Evolutionary conservation across 148 eudicot genomes (phyloP), one percentile per base, ranked within the genome.

Genomic region (Hydrangea macrophylla): DNA sequence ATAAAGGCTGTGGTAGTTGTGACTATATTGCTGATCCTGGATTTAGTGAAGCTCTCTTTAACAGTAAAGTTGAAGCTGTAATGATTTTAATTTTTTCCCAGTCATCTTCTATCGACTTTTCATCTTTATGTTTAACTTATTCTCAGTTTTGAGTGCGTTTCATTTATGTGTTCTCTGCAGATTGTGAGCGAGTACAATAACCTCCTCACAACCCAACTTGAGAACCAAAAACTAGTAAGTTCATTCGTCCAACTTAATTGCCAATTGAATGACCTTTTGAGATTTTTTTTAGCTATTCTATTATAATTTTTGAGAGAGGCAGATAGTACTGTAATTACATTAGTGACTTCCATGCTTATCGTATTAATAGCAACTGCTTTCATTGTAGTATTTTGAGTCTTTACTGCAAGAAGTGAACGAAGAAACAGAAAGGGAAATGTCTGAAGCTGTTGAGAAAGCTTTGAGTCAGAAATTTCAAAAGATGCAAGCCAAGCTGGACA

Each of bases 121-220:
- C 18, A 25, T 68, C 37, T 26, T 2, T 10, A 8, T 1, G 7
- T 11, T 37, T 22, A 22, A 26, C 40, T 51, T n/a, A 11, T 35
- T 73, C 9, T 22, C 10, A 15, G 63, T 9, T 75, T 61, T 56
- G 15, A 5, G 10, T 51, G 40, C 15, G 18, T 30, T 39, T 57
- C 20, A 2, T 25, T 37, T 48, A 42, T 68, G 2, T 64, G 17
- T 60, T 53, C n/a, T 72, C 24, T 53, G 65, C 90, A 94, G 98
- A 90, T 88, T 69, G 82, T 76, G 28, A 90, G 71, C 26, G 98
- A 94, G 86, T 94, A 94, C 82, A 82, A 84, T 71, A 97, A 94
- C 72, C 97, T 90, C 59, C 92, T 88, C 56, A 85, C 97, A 59
- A 79, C 88, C 26, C 97, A 94, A 74, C 92, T 94, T 71, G 98